These are phyloP conservation scores for Pythium graminicola DNA, from an alignment of 352 stramenopile genomes.

Conservation along the genomic window DNA sequence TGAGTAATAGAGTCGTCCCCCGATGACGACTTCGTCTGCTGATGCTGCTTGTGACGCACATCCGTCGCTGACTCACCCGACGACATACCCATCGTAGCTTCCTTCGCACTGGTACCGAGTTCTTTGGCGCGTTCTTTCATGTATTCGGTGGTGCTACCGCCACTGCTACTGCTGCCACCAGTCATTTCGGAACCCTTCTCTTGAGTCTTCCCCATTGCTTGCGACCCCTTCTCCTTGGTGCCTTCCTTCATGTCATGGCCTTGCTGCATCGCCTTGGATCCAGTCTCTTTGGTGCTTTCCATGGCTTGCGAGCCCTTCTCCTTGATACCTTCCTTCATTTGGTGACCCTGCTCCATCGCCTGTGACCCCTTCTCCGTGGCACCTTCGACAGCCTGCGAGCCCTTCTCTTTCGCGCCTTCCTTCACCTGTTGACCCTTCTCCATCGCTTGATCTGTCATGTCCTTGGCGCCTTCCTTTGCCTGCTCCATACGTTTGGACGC, in stretches of 20 bases:
- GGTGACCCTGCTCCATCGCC: slow-evolving; percentile 10
- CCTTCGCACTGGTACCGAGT: slow-evolving; percentile 17
- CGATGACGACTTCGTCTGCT: slow-evolving; percentile 2
- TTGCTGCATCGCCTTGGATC: slow-evolving; percentile 5
- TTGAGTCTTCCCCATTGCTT: slow-evolving; percentile 5
- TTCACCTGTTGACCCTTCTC: slow-evolving; percentile 20
- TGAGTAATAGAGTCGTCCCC: slow-evolving; percentile 15
- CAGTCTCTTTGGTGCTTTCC: slow-evolving; percentile 16
- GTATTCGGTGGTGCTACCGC: slow-evolving; percentile 6
- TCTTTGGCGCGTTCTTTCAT: slow-evolving; percentile 18
- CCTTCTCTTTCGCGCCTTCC: slow-evolving; percentile 20
- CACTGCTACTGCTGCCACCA: not conserved
- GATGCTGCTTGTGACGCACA: slow-evolving; percentile 19
- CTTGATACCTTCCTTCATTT: slow-evolving; percentile 17
- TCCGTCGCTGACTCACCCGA: slow-evolving; percentile 24
- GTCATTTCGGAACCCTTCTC: slow-evolving; percentile 15
- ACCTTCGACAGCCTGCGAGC: slow-evolving; percentile 7
- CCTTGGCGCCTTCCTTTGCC: slow-evolving; percentile 12
- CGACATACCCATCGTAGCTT: slow-evolving; percentile 25
- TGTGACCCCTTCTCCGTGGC: slow-evolving; percentile 18
- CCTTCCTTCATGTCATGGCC: slow-evolving; percentile 13
- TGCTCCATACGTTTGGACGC: slow-evolving; percentile 18
- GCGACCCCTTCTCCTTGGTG: slow-evolving; percentile 14
- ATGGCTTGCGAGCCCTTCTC: slow-evolving; percentile 11
- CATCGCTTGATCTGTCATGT: slow-evolving; percentile 19